Evolutionary conservation across 257 asterid species (phyloP).

Genomic region (Solanum sparsipilum): DNA sequence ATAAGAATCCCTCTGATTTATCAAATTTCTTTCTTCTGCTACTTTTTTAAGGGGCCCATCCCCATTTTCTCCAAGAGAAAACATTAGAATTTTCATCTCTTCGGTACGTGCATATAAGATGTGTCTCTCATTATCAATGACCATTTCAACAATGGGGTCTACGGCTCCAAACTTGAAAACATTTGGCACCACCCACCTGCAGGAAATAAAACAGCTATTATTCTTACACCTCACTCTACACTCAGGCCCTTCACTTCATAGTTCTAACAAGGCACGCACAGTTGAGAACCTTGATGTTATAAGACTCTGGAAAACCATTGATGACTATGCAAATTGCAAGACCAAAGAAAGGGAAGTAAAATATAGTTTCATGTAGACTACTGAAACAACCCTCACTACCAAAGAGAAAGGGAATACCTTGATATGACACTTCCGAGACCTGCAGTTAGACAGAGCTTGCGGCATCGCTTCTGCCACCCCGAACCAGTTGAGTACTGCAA

Average conservation of each 20-base stretch:
- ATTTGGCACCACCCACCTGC: slow-evolving; percentile 97
- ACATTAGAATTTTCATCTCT: slow-evolving; percentile 88
- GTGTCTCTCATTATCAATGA: slow-evolving; percentile 82
- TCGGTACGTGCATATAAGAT: slow-evolving; percentile 84
- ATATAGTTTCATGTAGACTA: neutral
- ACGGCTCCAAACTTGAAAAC: slow-evolving; percentile 88
- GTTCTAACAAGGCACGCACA: slow-evolving; percentile 1
- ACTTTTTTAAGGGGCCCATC: slow-evolving; percentile 87
- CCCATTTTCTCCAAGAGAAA: slow-evolving; percentile 75
- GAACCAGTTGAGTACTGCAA: slow-evolving; percentile 90
- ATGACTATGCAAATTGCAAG: neutral
- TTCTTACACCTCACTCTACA: slow-evolving; percentile 2
- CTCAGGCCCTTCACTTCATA: slow-evolving; percentile 2
- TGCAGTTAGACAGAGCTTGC: slow-evolving; percentile 81
- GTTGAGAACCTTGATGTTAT: neutral
- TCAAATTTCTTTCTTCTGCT: slow-evolving; percentile 83
- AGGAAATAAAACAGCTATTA: slow-evolving; percentile 4
- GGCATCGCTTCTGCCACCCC: slow-evolving; percentile 89
- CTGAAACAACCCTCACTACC: neutral
- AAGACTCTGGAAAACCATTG: neutral
- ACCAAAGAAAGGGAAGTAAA: neutral
- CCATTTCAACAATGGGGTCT: slow-evolving; percentile 95
- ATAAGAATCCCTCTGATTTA: slow-evolving; percentile 70
- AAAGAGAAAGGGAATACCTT: slow-evolving; percentile 35
- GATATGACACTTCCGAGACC: slow-evolving; percentile 86